Percentiles rank a stretch among this genome's conserved stretches.
Conservation (phyloP, 225 moss, liverwort and hornwort genomes). For the Antitrichia curtipendula region DNA sequence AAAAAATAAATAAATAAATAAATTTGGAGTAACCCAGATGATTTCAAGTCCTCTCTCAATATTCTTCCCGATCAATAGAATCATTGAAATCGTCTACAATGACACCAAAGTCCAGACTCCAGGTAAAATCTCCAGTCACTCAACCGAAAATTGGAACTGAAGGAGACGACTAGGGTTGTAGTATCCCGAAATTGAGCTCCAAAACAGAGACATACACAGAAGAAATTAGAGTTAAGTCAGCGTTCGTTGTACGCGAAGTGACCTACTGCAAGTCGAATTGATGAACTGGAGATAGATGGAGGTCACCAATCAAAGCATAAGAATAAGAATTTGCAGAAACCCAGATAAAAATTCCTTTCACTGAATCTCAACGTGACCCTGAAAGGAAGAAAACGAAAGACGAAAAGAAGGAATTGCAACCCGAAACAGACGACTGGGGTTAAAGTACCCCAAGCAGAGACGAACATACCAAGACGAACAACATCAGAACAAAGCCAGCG, state of each 20-base stretch:
- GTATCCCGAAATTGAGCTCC: not conserved
- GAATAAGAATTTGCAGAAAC: not conserved
- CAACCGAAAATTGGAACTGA: not conserved
- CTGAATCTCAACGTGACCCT: not conserved
- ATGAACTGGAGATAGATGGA: not conserved
- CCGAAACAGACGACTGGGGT: not conserved
- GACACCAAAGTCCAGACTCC: not conserved
- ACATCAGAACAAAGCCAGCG: not conserved
- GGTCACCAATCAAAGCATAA: not conserved
- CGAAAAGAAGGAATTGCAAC: not conserved
- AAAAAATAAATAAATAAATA: too few species aligned
- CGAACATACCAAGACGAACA: not conserved
- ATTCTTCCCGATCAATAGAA: not conserved
- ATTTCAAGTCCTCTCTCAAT: not conserved
- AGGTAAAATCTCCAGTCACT: not conserved
- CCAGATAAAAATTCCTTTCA: not conserved
- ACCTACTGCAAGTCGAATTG: not conserved
- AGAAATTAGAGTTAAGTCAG: too few species aligned
- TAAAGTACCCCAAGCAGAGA: not conserved
- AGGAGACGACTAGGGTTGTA: not conserved
- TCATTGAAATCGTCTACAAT: not conserved
- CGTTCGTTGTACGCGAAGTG: not conserved
- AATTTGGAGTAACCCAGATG: not conserved
- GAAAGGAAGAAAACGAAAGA: not conserved
- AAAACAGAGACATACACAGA: not conserved